Evolutionary conservation across 2,329 filamentous ascomycete genomes (phyloP).

Genomic region (Teratosphaeria epicoccoides): DNA sequence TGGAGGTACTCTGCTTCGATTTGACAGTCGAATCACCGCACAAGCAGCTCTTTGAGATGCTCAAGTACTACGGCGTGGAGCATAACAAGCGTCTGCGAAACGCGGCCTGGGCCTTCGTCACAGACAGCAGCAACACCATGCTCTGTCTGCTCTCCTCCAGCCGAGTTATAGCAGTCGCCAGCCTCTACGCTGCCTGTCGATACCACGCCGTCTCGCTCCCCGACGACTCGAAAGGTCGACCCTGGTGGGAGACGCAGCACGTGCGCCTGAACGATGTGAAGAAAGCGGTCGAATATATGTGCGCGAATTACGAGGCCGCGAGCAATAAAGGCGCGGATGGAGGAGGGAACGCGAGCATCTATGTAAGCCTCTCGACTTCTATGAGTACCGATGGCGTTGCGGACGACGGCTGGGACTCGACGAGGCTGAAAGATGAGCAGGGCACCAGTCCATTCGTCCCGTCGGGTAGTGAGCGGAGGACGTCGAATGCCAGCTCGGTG

Average conservation of each 20-base stretch:
- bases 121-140: constrained; percentile 75
- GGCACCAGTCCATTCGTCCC: constrained; percentile 3
- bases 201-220: constrained; percentile 62
- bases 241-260: constrained; percentile 79
- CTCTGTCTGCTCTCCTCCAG: constrained; percentile 73
- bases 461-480: constrained; percentile 22
- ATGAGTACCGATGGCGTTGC: constrained; percentile 9
- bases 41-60: constrained; percentile 68
- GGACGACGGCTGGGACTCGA: constrained; percentile 26
- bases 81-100: constrained; percentile 76
- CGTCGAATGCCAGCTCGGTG: constrained; percentile 20
- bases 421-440: constrained; percentile 14
- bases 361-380: constrained; percentile 33
- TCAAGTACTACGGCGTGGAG: constrained; percentile 61
- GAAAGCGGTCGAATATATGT: constrained; percentile 66
- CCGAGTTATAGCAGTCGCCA: constrained; percentile 67
- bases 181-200: constrained; percentile 68
- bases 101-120: constrained; percentile 85
- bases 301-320: constrained; percentile 39
- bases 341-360: constrained; percentile 31
- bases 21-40: constrained; percentile 84
- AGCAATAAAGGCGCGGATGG: constrained; percentile 20
- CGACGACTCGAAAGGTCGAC: constrained; percentile 60
- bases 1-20: constrained; percentile 89
- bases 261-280: constrained; percentile 61